phyloP scores from a whole-genome alignment of 176 grass and related monocot species.

The Oryza rufipogon region DNA sequence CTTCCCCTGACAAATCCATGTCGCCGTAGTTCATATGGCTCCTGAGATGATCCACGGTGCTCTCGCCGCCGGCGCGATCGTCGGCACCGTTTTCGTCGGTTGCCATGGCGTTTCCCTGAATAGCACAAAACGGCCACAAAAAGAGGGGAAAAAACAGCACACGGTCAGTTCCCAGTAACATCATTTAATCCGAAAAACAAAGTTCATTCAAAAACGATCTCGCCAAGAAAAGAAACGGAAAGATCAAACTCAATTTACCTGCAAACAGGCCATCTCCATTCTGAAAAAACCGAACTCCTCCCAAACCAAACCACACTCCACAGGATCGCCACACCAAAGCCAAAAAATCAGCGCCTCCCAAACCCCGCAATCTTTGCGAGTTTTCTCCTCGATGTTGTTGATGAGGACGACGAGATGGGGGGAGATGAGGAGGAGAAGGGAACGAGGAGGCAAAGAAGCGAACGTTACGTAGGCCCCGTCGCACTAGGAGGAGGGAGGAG shows the following conservation, averaged over 20 bases:
- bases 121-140: too few relatives aligned
- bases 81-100: conserved; percentile 24
- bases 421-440: too few relatives aligned
- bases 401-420: not conserved
- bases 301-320: not conserved
- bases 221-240: not conserved
- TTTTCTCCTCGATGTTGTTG: not conserved
- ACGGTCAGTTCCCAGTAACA: not conserved
- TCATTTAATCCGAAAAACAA: not conserved
- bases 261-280: conserved; percentile 15
- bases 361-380: not conserved
- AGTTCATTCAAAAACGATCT: not conserved
- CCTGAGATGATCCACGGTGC: not conserved
- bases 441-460: not conserved
- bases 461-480: conserved; percentile 37
- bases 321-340: not conserved
- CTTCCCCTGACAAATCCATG: conserved; percentile 56
- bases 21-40: conserved; percentile 11
- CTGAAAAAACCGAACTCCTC: not conserved
- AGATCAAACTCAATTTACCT: conserved; percentile 14
- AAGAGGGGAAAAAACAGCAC: not conserved
- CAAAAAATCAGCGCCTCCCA: not conserved
- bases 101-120: conserved; percentile 36
- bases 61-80: conserved; percentile 1
- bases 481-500: conserved; percentile 16